Evolutionary conservation across 2,329 filamentous ascomycete species (phyloP), one percentile per base, ranked within the genome.

Genomic region (Chrysosporium keratinophilum): DNA sequence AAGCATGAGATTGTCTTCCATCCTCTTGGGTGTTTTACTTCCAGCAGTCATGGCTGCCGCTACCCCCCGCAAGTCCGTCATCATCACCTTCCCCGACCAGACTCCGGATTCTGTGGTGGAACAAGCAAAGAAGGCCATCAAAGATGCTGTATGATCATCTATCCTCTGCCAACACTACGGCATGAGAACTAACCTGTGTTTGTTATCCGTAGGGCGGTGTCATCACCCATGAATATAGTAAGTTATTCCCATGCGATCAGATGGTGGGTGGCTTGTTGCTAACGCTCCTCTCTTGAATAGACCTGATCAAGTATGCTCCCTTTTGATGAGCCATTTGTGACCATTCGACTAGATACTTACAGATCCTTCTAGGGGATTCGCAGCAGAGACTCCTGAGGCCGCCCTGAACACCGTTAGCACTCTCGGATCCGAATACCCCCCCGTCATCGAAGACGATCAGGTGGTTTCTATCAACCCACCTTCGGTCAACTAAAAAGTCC

Each of bases 171-270:
- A 19, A 39, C 10, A 33, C 2, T 7, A 10, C 11, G 17, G 15
- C 17, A 31, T 45, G 34, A 48, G 17, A 20, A 39, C 49, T 41
- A 14, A 51, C 44, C 33, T 20, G 34, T 40, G 3, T 7, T 17
- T 31, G 5, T n/a, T 35, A 2, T 20, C 15, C 15, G 20, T 64
- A 79, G 75, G 77, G 87, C 48, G 88, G 87, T 39, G 71, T 79
- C 48, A 88, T 95, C 62, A 93, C 85, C 19, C 88, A 94, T 72
- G 79, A 84, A 64, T 93, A 88, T 69, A 81, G 84, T 88, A 77
- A 66, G 82, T 70, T 35, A 42, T 34, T 50, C 60, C 52, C 12
- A 20, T 53, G n/a, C 34, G 34, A 37, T 50, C 20, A 45, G 41
- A 47, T 59, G 41, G 56, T 41, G 31, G 20, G n/a, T 44, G 17